Evolutionary conservation across 176 grass and related monocot species (phyloP), one percentile per base, ranked within the genome.

Genomic region (Aegilops longissima): DNA sequence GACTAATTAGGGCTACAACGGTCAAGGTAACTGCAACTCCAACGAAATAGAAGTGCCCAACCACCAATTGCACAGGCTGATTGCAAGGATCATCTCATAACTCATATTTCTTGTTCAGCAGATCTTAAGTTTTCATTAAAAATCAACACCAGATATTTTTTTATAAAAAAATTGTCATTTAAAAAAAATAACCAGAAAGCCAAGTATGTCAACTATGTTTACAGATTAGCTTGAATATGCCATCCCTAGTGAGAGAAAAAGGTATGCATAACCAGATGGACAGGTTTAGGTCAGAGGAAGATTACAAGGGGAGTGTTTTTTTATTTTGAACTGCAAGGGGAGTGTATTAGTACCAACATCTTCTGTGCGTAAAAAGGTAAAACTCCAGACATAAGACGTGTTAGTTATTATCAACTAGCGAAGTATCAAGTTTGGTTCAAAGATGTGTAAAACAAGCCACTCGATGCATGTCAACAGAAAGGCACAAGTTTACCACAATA

Each of bases 361-460:
- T 69, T 47, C 33, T n/a, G 51, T 59, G 8, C 54, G 18, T 58
- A 58, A 58, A 58, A 58, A 21, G 56, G 17, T 59, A 20, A 59
- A 59, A 59, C 56, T 21, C 56, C 56, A 59, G 56, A 59, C 6
- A 59, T 21, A 59, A 59, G 56, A 59, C 56, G 21, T 21, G 20
- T 21, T 59, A 21, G 56, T 8, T 59, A 59, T 59, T 59, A 59
- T 38, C 68, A 76, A 85, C 66, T 66, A 71, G 56, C 24, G 38
- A 33, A 70, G 23, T 11, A 82, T 42, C 29, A 66, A 54, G 25
- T 85, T 76, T 36, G 16, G 56, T 29, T 30, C 80, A 44, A 77
- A 78, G 29, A 86, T 82, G 63, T 79, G 35, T 39, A 38, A 78
- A 78, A 89, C 80, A 62, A 79, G 35, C 42, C 65, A 73, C 38